These are phyloP conservation scores for Fusarium sp. DNA, from an alignment of 2,329 filamentous ascomycete species.

Conservation along the genomic window DNA sequence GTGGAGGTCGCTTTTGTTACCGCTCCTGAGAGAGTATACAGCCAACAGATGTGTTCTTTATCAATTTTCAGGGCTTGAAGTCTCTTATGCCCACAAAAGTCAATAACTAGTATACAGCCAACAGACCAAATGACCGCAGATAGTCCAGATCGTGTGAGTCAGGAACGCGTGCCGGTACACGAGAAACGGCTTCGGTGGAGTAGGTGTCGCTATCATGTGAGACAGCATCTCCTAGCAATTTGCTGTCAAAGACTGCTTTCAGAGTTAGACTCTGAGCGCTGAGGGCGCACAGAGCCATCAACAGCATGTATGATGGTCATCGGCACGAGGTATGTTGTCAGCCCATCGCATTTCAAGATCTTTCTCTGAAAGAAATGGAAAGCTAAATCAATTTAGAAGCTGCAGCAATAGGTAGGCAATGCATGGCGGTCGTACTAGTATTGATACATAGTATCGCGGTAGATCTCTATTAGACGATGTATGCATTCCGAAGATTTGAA, in stretches of 20 bases:
- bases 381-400: not conserved
- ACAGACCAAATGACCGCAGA: not conserved
- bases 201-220: not conserved
- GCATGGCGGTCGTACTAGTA: not conserved
- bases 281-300: not conserved
- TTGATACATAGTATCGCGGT: slow-evolving; percentile 1
- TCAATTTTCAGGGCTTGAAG: too few relatives aligned
- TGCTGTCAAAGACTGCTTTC: not conserved
- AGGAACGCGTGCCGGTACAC: not conserved
- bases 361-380: not conserved
- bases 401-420: accelerated
- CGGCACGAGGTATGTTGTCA: not conserved
- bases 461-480: not conserved
- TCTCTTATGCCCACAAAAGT: too few relatives aligned
- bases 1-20: not conserved
- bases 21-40: not conserved
- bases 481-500: not conserved
- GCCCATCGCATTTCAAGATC: not conserved
- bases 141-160: not conserved
- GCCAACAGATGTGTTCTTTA: too few relatives aligned
- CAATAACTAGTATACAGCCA: not conserved
- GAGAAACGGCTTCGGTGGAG: not conserved
- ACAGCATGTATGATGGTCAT: not conserved
- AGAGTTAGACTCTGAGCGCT: slow-evolving; percentile 1
- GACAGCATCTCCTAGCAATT: not conserved